Base-by-base conservation (phyloP, 192 early-diverging fungal species). In the Paraglomus occultum region DNA sequence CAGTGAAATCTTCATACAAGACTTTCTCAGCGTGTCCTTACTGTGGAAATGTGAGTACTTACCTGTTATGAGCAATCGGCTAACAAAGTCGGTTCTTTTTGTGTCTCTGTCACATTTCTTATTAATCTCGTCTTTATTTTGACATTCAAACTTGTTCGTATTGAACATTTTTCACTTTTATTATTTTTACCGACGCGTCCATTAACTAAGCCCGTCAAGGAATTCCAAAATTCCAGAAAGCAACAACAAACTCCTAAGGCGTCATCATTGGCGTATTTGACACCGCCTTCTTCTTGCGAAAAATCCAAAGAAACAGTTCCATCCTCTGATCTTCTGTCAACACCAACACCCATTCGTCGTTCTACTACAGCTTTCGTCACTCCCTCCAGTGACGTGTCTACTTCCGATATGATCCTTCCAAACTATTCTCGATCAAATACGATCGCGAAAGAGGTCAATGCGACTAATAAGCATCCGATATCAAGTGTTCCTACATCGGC, bases 21-120 rank as follows among this genome's bases (percentile, higher is more conserved):
- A 67, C 51, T 38, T 67, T 45, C 39, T 67, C 66, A 23, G 66
- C 52, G 55, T 67, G 66, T 44, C 12, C 23, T 44, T 54, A 39
- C 2, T 67, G 66, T 12, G 31, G 23, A 12, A 64, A n/a, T 11
- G 66, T 44, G 48, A 55, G 39, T 18, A 8, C 14, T 57, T 8
- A 39, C 40, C 12, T 55, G 20, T 22, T 55, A 31, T 18, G 22
- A 18, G 39, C 39, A 22, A 57, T 12, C 18, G 4, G 18, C 8
- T 51, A 14, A n/a, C 18, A 8, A n/a, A 14, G 8, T 51, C 50
- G 40, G 54, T 20, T 39, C 22, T 22, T 57, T 57, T 5, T 39
- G 22, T 22, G 2, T 39, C 40, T 57, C n/a, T 18, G 22, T 8
- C 12, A 57, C 5, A 8, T 22, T 57, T 57, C 54, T 39, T 22